These are phyloP conservation scores for Mortierella sp. DNA, from an alignment of 371 early-diverging fungal species.

Conservation along the genomic window DNA sequence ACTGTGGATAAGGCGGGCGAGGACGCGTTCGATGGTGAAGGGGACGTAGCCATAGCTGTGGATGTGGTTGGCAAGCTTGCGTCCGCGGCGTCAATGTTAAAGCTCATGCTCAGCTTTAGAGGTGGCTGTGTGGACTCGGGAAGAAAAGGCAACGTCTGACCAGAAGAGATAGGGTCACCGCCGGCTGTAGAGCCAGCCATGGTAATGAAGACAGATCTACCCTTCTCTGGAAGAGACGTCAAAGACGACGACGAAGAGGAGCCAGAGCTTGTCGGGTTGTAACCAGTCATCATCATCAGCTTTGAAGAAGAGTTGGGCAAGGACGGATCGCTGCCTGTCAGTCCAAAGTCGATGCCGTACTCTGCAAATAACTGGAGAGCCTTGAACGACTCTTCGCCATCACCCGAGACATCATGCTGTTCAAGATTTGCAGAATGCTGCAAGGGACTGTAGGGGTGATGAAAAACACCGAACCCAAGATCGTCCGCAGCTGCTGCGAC, in stretches of 20 bases:
- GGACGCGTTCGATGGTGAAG: constrained; percentile 13
- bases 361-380: constrained; percentile 2
- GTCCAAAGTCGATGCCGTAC: constrained; percentile 6
- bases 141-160: background rate
- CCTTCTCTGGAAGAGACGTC: no score
- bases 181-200: no score
- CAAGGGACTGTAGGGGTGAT: background rate
- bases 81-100: background rate
- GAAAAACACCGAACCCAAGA: background rate
- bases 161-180: no score
- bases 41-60: constrained; percentile 8
- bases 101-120: background rate
- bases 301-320: background rate
- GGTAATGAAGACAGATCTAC: no score
- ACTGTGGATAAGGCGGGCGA: constrained; percentile 16
- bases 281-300: background rate
- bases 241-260: no score
- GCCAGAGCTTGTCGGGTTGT: background rate
- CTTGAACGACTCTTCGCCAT: background rate
- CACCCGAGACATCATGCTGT: background rate
- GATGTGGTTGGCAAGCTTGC: constrained; percentile 7
- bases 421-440: background rate
- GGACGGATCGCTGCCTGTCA: background rate
- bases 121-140: background rate
- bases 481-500: no score